phyloP scores from a whole-genome alignment of 805 yeast species.

The Candida pseudofarinosa region DNA sequence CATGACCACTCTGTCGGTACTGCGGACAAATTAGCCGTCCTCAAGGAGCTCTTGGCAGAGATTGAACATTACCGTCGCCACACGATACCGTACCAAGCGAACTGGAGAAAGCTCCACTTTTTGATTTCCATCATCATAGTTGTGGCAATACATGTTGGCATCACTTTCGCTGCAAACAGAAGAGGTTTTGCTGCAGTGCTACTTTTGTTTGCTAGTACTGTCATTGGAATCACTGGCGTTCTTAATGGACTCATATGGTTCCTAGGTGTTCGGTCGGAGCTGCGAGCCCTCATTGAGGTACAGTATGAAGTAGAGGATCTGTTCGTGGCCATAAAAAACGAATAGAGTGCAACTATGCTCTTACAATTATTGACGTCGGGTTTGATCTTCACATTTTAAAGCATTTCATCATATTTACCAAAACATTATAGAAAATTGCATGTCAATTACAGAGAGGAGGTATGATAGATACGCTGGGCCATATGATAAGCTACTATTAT shows the following conservation, averaged over 20 bases:
- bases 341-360: too few relatives aligned
- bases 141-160: constrained; percentile 47
- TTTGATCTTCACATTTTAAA: too few relatives aligned
- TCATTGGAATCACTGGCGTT: constrained; percentile 62
- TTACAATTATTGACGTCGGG: too few relatives aligned
- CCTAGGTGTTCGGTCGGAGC: constrained; percentile 77
- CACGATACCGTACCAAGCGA: constrained; percentile 55
- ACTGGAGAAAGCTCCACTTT: constrained; percentile 67
- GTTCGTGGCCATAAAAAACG: constrained; percentile 6
- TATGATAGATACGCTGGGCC: too few relatives aligned
- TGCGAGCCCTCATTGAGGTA: constrained; percentile 73
- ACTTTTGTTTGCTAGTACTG: constrained; percentile 51
- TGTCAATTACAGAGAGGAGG: too few relatives aligned
- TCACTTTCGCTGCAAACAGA: constrained; percentile 56
- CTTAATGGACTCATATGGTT: constrained; percentile 75
- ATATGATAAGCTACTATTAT: too few relatives aligned
- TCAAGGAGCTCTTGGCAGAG: constrained; percentile 27
- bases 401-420: too few relatives aligned
- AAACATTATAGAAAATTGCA: neutral
- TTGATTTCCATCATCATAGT: constrained; percentile 42
- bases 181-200: constrained; percentile 65
- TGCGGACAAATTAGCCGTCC: constrained; percentile 27
- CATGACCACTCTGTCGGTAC: constrained; percentile 2
- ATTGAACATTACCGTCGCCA: constrained; percentile 44
- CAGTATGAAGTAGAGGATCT: constrained; percentile 54